Percentiles rank a stretch among this genome's conserved stretches.
phyloP scores from a whole-genome alignment of 2,329 filamentous ascomycete genomes.

The Venturia carpophila region DNA sequence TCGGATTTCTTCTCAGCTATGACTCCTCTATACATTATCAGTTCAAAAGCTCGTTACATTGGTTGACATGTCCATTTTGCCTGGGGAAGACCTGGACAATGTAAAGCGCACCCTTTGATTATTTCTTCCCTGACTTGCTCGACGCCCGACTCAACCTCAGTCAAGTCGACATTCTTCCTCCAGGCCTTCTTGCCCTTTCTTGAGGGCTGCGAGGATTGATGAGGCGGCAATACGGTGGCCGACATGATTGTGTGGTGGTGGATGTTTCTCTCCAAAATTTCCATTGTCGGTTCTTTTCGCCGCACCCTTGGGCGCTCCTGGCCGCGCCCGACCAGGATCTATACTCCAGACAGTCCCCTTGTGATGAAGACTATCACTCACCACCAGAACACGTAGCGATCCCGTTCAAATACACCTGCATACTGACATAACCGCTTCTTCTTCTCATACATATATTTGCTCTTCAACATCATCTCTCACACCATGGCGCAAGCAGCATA shows the following conservation, averaged over 20 bases:
- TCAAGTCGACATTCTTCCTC: constrained; percentile 95
- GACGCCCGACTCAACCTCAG: constrained; percentile 74
- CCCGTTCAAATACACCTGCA: background rate
- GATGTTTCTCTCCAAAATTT: background rate
- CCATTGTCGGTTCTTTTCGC: background rate
- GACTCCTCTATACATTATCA: constrained; percentile 47
- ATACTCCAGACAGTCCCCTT: background rate
- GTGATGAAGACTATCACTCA: background rate
- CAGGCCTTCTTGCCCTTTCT: constrained; percentile 98
- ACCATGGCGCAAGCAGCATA: constrained; percentile 75
- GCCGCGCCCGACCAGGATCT: background rate
- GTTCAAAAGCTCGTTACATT: background rate
- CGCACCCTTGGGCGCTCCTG: background rate
- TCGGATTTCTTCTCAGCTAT: constrained; percentile 74
- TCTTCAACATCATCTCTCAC: background rate
- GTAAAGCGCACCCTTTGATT: constrained; percentile 63
- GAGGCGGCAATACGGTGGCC: constrained; percentile 44
- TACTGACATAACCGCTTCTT: background rate
- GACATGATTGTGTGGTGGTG: constrained; percentile 4
- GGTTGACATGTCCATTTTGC: background rate
- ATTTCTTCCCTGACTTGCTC: constrained; percentile 81
- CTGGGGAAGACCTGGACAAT: background rate
- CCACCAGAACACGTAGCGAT: background rate
- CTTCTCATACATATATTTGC: background rate
- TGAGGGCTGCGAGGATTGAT: constrained; percentile 79